Conservation (phyloP, 2,329 filamentous ascomycete species). For the Diaporthe sp. region DNA sequence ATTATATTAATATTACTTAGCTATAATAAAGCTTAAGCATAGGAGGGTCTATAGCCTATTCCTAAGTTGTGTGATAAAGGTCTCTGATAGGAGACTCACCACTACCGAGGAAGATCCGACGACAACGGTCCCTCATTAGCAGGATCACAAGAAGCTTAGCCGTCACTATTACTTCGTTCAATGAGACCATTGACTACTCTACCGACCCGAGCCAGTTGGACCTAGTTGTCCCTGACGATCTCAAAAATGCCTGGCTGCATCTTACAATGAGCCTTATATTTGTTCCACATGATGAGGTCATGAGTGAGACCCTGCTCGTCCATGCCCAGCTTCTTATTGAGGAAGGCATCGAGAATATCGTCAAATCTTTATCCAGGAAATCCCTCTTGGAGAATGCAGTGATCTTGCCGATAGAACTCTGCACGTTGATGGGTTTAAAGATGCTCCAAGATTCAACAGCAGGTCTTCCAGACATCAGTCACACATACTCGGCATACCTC, state of each 20-base stretch:
- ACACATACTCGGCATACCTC: conserved; percentile 59
- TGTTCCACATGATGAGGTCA: background rate
- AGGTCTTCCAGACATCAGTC: conserved; percentile 54
- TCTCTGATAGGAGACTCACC: background rate
- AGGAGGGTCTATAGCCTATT: no score
- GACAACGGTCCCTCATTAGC: conserved; percentile 34
- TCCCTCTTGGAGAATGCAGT: conserved; percentile 39
- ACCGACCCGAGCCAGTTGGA: background rate
- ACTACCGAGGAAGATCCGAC: background rate
- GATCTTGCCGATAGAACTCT: conserved; percentile 58
- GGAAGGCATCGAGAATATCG: background rate
- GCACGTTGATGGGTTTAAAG: conserved; percentile 55
- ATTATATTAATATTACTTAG: no score
- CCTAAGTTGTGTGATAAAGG: no score
- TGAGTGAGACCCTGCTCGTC: background rate
- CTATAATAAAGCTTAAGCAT: no score
- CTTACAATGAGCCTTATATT: conserved; percentile 6
- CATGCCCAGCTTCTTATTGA: conserved; percentile 1
- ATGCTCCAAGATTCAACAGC: conserved; percentile 56
- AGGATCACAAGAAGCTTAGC: background rate
- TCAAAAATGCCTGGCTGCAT: conserved; percentile 20
- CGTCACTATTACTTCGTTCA: background rate
- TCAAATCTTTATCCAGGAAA: background rate
- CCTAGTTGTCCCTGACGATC: background rate
- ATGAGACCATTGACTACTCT: background rate